These are phyloP conservation scores for Prunus campanulata DNA, from an alignment of 306 rosid genomes.

Conservation along the genomic window DNA sequence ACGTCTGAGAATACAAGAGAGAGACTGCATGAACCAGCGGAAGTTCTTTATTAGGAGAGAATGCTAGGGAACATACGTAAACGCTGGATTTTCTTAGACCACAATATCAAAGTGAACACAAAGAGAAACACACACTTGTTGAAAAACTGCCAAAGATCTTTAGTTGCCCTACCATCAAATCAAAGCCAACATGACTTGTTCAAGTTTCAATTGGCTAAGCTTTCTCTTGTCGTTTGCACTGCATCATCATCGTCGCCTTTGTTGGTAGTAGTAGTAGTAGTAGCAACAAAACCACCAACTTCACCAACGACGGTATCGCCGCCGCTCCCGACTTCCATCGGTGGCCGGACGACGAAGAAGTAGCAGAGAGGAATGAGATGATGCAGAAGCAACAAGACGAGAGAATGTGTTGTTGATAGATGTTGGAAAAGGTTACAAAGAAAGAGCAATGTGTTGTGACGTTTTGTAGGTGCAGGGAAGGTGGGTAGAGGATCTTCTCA, in stretches of 20 bases:
- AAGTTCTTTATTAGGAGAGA: conserved; percentile 5
- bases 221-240: not conserved
- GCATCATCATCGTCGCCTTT: not conserved
- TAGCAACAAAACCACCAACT: not conserved
- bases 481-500: conserved; percentile 29
- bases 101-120: not conserved
- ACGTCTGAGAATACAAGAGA: not conserved
- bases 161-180: conserved; percentile 27
- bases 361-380: not conserved
- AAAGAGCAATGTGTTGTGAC: conserved; percentile 5
- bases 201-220: not conserved
- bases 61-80: not conserved
- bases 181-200: not conserved
- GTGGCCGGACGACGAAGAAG: not conserved
- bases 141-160: conserved; percentile 30
- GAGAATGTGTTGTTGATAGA: not conserved
- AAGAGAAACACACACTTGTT: not conserved
- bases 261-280: not conserved
- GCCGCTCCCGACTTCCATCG: not conserved
- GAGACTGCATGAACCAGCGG: not conserved
- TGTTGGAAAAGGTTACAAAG: conserved; percentile 3
- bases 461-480: conserved; percentile 26
- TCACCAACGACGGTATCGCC: not conserved
- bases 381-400: not conserved
- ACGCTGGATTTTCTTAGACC: not conserved